Evolutionary conservation across 768 basidiomycete species (phyloP).

Genomic region (Suillus variegatus): DNA sequence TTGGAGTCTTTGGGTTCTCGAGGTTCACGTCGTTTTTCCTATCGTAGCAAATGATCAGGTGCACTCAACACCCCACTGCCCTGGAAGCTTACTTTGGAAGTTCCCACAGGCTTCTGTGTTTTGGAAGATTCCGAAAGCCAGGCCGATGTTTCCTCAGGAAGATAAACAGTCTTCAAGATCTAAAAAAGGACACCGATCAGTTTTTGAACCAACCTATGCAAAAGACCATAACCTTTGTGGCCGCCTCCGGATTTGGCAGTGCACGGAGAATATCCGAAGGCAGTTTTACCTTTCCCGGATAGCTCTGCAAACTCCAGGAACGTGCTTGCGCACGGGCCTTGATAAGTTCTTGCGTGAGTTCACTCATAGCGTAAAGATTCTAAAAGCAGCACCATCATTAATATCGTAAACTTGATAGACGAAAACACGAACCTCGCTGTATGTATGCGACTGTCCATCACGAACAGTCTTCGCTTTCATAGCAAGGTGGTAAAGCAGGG

Average conservation of each 20-base stretch:
- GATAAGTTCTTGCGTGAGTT: constrained; percentile 88
- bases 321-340: constrained; percentile 60
- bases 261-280: constrained; percentile 82
- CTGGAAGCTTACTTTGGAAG: constrained; percentile 27
- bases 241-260: constrained; percentile 64
- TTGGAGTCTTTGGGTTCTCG: constrained; percentile 53
- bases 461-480: constrained; percentile 84
- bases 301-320: constrained; percentile 75
- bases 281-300: constrained; percentile 78
- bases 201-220: not conserved
- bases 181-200: constrained; percentile 27
- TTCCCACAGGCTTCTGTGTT: constrained; percentile 36
- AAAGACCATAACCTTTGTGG: constrained; percentile 51
- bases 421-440: constrained; percentile 65
- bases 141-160: constrained; percentile 57
- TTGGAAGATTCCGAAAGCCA: constrained; percentile 57
- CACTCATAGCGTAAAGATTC: constrained; percentile 87
- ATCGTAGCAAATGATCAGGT: constrained; percentile 9
- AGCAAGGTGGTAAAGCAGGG: constrained; percentile 81
- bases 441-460: constrained; percentile 66
- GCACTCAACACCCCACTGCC: not conserved
- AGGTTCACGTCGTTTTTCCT: constrained; percentile 39
- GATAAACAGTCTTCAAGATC: constrained; percentile 69
- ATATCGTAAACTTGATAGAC: not conserved
- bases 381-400: constrained; percentile 29